phyloP scores from a whole-genome alignment of 2,329 filamentous ascomycete genomes.

The Ophiostoma himal-ulmi region DNA sequence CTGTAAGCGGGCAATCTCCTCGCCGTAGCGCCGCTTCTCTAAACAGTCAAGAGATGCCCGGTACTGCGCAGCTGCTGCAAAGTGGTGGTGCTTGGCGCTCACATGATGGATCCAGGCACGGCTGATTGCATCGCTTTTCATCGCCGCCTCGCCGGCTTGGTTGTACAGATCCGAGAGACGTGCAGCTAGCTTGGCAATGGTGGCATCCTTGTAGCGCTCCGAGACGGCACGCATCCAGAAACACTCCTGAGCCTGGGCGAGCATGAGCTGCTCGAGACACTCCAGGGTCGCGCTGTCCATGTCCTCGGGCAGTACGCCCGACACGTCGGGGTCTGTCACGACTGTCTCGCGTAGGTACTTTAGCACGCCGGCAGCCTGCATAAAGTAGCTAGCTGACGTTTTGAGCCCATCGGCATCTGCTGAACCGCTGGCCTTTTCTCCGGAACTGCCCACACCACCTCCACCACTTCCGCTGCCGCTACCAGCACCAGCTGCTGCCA shows the following conservation, averaged over 20 bases:
- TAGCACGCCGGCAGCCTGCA: constrained; percentile 77
- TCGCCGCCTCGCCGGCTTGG: constrained; percentile 73
- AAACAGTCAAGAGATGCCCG: constrained; percentile 83
- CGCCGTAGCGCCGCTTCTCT: constrained; percentile 90
- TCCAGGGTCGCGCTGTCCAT: constrained; percentile 88
- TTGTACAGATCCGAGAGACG: constrained; percentile 87
- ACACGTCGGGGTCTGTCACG: constrained; percentile 73
- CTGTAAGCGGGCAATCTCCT: constrained; percentile 80
- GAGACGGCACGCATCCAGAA: constrained; percentile 98
- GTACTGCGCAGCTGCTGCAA: constrained; percentile 91
- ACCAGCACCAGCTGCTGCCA: constrained; percentile 52
- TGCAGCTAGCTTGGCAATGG: constrained; percentile 84
- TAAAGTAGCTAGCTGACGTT: constrained; percentile 83
- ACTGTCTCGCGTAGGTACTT: constrained; percentile 69
- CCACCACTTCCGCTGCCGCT: background rate
- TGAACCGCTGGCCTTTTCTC: constrained; percentile 57
- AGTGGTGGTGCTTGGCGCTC: constrained; percentile 94
- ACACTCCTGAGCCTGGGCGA: constrained; percentile 93
- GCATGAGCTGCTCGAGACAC: constrained; percentile 72
- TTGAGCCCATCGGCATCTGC: constrained; percentile 74
- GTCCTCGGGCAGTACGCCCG: constrained; percentile 80
- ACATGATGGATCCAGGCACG: constrained; percentile 97
- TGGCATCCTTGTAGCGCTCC: constrained; percentile 85
- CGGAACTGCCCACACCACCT: background rate
- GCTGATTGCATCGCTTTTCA: constrained; percentile 83